These are phyloP conservation scores for Eucalyptus caleyi DNA, from an alignment of 345 rosid species.

Conservation along the genomic window DNA sequence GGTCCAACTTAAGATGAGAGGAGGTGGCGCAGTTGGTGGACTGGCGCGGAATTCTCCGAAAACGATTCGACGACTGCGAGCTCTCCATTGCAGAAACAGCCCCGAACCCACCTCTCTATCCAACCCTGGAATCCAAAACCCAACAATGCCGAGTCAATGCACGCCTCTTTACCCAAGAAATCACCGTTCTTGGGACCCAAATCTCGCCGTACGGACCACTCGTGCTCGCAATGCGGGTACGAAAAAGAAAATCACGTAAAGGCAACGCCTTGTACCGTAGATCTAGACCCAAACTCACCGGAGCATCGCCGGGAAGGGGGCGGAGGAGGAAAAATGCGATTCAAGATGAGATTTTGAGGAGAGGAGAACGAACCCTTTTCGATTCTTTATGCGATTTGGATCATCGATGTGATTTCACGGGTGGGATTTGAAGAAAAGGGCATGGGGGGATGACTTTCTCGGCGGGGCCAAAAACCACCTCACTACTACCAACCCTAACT, in stretches of 20 bases:
- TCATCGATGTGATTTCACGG: background rate
- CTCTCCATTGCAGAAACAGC: background rate
- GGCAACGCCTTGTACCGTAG: background rate
- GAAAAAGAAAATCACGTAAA: background rate
- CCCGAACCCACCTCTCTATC: background rate
- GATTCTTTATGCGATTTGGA: background rate
- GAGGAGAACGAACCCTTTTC: background rate
- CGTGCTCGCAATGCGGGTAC: background rate
- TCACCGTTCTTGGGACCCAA: background rate
- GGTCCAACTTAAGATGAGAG: constrained; percentile 45
- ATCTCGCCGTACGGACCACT: background rate
- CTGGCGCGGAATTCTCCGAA: constrained; percentile 46
- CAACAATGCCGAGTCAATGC: background rate
- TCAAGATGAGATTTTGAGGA: background rate
- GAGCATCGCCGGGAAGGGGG: background rate
- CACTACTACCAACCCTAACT: constrained; percentile 1
- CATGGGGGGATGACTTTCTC: background rate
- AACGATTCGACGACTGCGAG: constrained; percentile 22
- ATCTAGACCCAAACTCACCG: background rate
- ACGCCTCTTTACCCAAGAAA: background rate
- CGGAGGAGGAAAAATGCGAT: background rate
- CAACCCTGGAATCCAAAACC: background rate
- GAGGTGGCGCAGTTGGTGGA: background rate
- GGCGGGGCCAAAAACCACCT: background rate
- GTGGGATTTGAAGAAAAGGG: background rate